These are phyloP conservation scores for Gleditsia sinensis DNA, from an alignment of 306 rosid genomes.

Conservation along the genomic window DNA sequence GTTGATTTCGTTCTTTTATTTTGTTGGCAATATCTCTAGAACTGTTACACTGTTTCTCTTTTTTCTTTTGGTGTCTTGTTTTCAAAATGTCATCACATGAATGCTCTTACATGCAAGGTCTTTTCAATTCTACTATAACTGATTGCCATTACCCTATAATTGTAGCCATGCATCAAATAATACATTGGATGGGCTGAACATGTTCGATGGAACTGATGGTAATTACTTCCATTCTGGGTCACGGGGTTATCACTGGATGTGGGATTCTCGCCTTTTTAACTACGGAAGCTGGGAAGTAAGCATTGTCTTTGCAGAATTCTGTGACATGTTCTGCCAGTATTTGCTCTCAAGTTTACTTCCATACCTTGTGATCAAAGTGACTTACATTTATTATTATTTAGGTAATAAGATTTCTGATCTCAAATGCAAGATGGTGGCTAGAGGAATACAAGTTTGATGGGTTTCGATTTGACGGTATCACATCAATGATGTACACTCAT, in stretches of 20 bases:
- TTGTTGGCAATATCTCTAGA: conserved; percentile 6
- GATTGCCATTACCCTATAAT: conserved; percentile 36
- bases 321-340: conserved; percentile 3
- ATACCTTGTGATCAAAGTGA: conserved; percentile 23
- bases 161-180: conserved; percentile 91
- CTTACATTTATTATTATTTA: conserved; percentile 40
- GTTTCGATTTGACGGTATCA: conserved; percentile 96
- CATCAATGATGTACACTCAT: conserved; percentile 99
- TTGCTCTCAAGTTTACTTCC: conserved; percentile 21
- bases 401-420: conserved; percentile 90
- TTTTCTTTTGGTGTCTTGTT: too few species aligned
- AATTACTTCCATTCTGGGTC: conserved; percentile 94
- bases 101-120: conserved; percentile 11
- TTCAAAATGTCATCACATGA: conserved; percentile 16
- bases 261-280: conserved; percentile 99
- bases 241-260: conserved; percentile 98
- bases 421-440: conserved; percentile 99
- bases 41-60: conserved; percentile 10
- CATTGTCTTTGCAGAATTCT: conserved; percentile 27
- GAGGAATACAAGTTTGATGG: conserved; percentile 98
- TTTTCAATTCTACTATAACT: conserved; percentile 30
- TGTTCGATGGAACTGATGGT: conserved; percentile 94
- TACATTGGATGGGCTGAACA: conserved; percentile 92
- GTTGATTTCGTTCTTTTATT: not conserved
- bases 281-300: conserved; percentile 99